phyloP scores from a whole-genome alignment of 176 grass and related monocot genomes.

The Oryza glaberrima region DNA sequence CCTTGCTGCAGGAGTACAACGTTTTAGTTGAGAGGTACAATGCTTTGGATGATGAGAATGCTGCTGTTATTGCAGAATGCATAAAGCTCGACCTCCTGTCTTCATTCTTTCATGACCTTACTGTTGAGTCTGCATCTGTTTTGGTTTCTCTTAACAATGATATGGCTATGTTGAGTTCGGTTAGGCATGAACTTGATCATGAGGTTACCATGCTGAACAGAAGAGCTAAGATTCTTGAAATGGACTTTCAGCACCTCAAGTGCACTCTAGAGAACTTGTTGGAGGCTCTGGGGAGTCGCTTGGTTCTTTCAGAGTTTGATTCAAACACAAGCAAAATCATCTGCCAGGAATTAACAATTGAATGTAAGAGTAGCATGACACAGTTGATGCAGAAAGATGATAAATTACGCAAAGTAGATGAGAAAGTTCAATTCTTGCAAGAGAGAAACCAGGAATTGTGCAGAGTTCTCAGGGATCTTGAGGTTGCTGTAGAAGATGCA shows the following conservation, averaged over 20 bases:
- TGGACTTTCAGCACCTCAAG: slow-evolving; percentile 50
- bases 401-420: slow-evolving; percentile 36
- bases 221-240: slow-evolving; percentile 36
- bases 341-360: slow-evolving; percentile 50
- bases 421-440: slow-evolving; percentile 41
- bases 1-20: slow-evolving; percentile 39
- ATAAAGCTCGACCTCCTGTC: slow-evolving; percentile 54
- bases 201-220: slow-evolving; percentile 30
- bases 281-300: slow-evolving; percentile 41
- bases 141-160: slow-evolving; percentile 49
- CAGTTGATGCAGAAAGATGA: slow-evolving; percentile 41
- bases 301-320: slow-evolving; percentile 63
- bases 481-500: slow-evolving; percentile 38
- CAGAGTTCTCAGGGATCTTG: slow-evolving; percentile 38
- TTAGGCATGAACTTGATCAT: slow-evolving; percentile 35
- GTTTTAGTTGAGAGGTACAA: slow-evolving; percentile 39
- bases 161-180: slow-evolving; percentile 39
- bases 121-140: slow-evolving; percentile 45
- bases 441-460: slow-evolving; percentile 42
- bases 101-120: slow-evolving; percentile 49
- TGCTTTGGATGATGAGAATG: slow-evolving; percentile 42
- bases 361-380: slow-evolving; percentile 17
- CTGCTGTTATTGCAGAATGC: slow-evolving; percentile 38
- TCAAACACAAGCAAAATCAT: slow-evolving; percentile 39
- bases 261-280: slow-evolving; percentile 38